phyloP scores from a whole-genome alignment of 176 grass and related monocot genomes.

The Hyparrhenia diplandra region DNA sequence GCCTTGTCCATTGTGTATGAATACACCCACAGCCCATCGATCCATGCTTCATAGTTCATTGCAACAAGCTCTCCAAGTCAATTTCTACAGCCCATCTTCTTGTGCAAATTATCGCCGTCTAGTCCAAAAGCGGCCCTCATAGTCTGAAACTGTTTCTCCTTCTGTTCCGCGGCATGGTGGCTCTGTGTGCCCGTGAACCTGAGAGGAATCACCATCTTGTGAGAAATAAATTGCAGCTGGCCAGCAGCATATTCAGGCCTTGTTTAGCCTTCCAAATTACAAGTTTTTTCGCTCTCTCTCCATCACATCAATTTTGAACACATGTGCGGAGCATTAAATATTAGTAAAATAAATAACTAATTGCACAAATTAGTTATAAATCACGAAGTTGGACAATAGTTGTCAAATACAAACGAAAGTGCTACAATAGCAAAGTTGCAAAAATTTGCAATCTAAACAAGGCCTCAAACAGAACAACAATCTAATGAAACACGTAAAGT shows the following conservation, averaged over 20 bases:
- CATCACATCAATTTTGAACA: no score
- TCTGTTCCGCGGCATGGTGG: constrained; percentile 57
- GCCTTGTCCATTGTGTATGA: background rate
- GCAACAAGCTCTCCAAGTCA: constrained; percentile 57
- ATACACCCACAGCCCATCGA: background rate
- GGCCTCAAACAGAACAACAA: background rate
- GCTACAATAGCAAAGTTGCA: no score
- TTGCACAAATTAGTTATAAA: no score
- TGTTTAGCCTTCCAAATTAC: no score
- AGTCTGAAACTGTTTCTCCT: constrained; percentile 71
- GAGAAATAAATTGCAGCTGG: background rate
- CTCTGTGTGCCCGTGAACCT: constrained; percentile 57
- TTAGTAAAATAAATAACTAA: no score
- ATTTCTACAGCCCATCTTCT: constrained; percentile 31
- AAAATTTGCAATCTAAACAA: no score
- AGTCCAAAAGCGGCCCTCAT: constrained; percentile 65
- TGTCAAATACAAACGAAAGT: no score
- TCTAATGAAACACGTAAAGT: background rate
- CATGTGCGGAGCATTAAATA: no score
- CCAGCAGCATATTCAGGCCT: background rate
- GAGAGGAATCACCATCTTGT: background rate
- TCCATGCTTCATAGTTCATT: no score
- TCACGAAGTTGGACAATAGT: no score
- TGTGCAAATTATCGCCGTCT: constrained; percentile 25
- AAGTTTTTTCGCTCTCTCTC: no score